Evolutionary conservation across 805 yeast genomes (phyloP).

Genomic region (Blastobotrys chiropterorum): DNA sequence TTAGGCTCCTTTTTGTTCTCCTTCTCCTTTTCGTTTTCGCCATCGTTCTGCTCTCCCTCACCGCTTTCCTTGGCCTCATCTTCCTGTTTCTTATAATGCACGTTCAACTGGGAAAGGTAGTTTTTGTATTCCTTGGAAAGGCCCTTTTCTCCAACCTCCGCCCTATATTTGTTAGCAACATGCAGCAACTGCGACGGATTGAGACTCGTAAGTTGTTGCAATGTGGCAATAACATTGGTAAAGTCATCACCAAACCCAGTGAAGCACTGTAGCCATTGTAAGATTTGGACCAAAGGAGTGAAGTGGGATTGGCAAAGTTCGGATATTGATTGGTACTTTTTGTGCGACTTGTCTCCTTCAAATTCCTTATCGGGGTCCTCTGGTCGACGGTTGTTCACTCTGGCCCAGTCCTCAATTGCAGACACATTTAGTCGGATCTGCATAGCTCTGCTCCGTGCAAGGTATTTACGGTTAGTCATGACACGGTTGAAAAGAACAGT

Average conservation of each 20-base stretch:
- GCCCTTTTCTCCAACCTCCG: constrained; percentile 75
- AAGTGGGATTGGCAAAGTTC: constrained; percentile 62
- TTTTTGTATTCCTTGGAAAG: constrained; percentile 49
- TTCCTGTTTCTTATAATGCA: constrained; percentile 23
- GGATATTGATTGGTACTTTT: constrained; percentile 50
- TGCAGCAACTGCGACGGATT: constrained; percentile 67
- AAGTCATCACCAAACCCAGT: constrained; percentile 55
- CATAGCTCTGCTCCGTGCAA: constrained; percentile 78
- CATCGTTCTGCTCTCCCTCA: constrained; percentile 3
- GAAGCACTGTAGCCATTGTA: constrained; percentile 89
- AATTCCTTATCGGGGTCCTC: constrained; percentile 26
- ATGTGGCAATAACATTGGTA: constrained; percentile 34
- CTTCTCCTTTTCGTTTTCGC: constrained; percentile 10
- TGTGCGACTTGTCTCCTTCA: constrained; percentile 17
- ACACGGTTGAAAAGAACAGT: constrained; percentile 67
- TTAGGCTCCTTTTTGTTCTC: constrained; percentile 8
- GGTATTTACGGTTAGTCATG: constrained; percentile 57
- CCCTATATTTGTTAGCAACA: constrained; percentile 67
- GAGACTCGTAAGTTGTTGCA: constrained; percentile 57
- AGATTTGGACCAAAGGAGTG: constrained; percentile 65
- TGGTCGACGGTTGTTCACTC: constrained; percentile 55
- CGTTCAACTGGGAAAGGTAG: constrained; percentile 34
- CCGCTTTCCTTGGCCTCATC: background rate
- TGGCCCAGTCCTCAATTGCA: constrained; percentile 87
- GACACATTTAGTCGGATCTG: constrained; percentile 85